Conservation (phyloP, 495 filamentous ascomycete genomes). For the Aspergillus haitiensis region DNA sequence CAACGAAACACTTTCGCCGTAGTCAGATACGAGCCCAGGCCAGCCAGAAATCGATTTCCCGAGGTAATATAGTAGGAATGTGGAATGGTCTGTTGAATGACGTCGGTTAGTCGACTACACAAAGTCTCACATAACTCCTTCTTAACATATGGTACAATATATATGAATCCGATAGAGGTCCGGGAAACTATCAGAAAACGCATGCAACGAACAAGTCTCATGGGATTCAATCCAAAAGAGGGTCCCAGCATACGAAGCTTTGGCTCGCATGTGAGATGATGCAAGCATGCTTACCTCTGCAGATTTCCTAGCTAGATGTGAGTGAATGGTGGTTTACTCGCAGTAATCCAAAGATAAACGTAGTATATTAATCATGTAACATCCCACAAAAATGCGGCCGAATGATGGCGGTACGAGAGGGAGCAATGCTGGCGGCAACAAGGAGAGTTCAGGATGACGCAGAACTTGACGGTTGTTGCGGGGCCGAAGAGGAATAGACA, state of each 20-base stretch:
- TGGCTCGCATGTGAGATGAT: conserved; percentile 6
- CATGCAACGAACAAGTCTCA: neutral
- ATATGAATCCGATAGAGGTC: neutral
- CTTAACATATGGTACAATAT: neutral
- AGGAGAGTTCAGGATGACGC: neutral
- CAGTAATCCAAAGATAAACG: neutral
- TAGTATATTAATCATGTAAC: neutral
- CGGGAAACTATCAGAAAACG: neutral
- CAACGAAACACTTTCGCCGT: no score
- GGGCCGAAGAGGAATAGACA: neutral
- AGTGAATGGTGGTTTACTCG: neutral
- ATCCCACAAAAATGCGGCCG: neutral
- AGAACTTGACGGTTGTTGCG: neutral
- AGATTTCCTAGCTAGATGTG: neutral
- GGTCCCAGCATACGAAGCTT: conserved; percentile 7
- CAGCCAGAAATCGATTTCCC: no score
- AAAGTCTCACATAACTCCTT: neutral
- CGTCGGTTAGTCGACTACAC: no score
- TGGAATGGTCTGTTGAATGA: no score
- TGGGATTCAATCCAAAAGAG: conserved; percentile 1
- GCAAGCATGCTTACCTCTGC: conserved; percentile 10
- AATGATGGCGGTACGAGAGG: neutral
- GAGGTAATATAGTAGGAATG: no score
- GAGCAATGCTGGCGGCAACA: neutral
- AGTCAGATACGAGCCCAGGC: no score